Base-by-base conservation (phyloP, 1,139 yeast species). In the Saccharomyces hybrid region DNA sequence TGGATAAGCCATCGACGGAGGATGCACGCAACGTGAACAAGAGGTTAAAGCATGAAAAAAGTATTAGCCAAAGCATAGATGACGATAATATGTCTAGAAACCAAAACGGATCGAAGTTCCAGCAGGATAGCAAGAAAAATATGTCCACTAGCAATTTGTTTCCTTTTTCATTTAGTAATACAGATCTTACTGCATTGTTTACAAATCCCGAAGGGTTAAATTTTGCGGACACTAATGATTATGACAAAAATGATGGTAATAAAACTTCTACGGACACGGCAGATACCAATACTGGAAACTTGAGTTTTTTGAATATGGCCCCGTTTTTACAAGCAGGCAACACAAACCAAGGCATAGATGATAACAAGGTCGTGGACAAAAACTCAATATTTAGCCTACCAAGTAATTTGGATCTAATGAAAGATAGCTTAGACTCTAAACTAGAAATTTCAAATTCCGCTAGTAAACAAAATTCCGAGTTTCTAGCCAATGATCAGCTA, bases 151-250 rank as follows among this genome's bases (percentile, higher is more conserved):
- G 66, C 61, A 46, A 67, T 59, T 23, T 60, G 29, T 63, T 61
- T 51, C 51, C 57, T 8, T 59, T 57, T 42, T 58, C 62, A 9
- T 59, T 63, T 46, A 65, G 70, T 51, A 62, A 60, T 51, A 55
- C 59, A 2, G 68, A 67, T 47, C 55, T 66, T 25, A 55, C 60
- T 7, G 57, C 61, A 9, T 60, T 61, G 48, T 66, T 67, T 53
- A 52, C 49, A 6, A 8, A 47, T 47, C 31, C 41, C 8, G 31
- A 47, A 5, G 34, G 14, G n/a, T 8, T 13, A 4, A 23, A 26
- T 26, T 11, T 4, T 5, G 47, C 27, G 14, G 29, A 51, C 11
- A 27, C 20, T 16, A 53, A 46, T 11, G 41, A 41, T 46, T 16
- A 38, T 20, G 48, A 20, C 6, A 14, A 3, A 11, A 41, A 41